Conservation (phyloP, 441 rosid genomes). For the Isatis lusitanica region DNA sequence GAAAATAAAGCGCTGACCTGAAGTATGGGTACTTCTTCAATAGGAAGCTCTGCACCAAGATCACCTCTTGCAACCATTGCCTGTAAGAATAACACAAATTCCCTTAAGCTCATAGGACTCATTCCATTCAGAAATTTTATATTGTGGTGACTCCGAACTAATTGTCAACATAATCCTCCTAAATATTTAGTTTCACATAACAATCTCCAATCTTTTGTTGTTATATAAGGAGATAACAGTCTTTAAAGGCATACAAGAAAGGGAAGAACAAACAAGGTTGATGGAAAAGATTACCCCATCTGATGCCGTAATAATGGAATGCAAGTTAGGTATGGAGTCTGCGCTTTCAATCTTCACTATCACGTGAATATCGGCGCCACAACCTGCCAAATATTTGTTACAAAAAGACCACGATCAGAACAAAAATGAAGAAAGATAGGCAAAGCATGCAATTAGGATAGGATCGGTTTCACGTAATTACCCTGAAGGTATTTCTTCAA, state of each 20-base stretch:
- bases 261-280: slow-evolving; percentile 3
- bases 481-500: slow-evolving; percentile 85
- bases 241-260: background rate
- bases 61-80: slow-evolving; percentile 99
- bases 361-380: slow-evolving; percentile 87
- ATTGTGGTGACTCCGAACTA: background rate
- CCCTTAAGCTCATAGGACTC: background rate
- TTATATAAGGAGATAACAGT: background rate
- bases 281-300: slow-evolving; percentile 74
- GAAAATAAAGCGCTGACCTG: slow-evolving; percentile 59
- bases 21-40: slow-evolving; percentile 89
- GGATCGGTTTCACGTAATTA: slow-evolving; percentile 28
- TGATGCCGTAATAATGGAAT: slow-evolving; percentile 94
- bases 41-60: slow-evolving; percentile 99
- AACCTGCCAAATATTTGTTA: slow-evolving; percentile 50
- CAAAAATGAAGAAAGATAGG: background rate
- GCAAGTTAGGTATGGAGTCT: slow-evolving; percentile 93
- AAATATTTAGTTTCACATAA: background rate
- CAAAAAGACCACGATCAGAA: slow-evolving; percentile 21
- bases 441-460: background rate
- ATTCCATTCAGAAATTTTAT: background rate
- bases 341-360: slow-evolving; percentile 97
- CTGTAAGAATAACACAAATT: slow-evolving; percentile 38
- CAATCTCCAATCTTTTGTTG: background rate
- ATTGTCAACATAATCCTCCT: background rate